These are phyloP conservation scores for Dictyostelium capitatum DNA, from an alignment of 78 protist genomes.

Conservation along the genomic window DNA sequence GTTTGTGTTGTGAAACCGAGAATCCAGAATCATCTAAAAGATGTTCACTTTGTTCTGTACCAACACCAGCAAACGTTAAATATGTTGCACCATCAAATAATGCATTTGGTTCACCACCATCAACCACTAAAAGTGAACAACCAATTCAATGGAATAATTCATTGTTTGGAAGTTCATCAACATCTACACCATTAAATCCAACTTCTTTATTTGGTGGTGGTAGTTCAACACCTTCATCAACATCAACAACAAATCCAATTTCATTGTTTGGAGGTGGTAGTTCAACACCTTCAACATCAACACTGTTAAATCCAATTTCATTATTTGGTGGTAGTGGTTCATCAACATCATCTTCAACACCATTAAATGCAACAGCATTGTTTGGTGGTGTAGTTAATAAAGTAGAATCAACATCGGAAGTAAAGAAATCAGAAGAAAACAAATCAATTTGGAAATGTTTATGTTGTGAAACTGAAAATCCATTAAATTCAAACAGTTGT, in stretches of 20 bases:
- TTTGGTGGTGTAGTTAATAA: background rate
- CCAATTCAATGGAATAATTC: too few relatives aligned
- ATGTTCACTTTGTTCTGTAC: constrained; percentile 28
- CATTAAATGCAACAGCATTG: background rate
- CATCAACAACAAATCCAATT: background rate
- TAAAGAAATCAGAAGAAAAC: background rate
- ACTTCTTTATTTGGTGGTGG: background rate
- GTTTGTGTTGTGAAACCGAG: constrained; percentile 58
- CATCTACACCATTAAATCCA: background rate
- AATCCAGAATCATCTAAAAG: background rate
- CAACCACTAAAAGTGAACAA: too few relatives aligned
- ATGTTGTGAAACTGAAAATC: constrained; percentile 46
- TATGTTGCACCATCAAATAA: background rate
- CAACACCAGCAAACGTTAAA: constrained; percentile 18
- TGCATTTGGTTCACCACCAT: background rate
- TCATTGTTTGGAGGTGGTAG: too few relatives aligned
- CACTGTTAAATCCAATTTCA: background rate
- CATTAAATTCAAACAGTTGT: background rate
- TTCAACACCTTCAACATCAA: background rate
- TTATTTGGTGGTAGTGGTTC: background rate
- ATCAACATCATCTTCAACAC: background rate
- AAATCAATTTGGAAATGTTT: constrained; percentile 41
- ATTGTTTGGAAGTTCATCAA: background rate
- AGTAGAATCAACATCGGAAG: background rate
- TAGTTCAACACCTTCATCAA: background rate